These are phyloP conservation scores for Salix arbutifolia DNA, from an alignment of 345 rosid genomes.

Conservation along the genomic window DNA sequence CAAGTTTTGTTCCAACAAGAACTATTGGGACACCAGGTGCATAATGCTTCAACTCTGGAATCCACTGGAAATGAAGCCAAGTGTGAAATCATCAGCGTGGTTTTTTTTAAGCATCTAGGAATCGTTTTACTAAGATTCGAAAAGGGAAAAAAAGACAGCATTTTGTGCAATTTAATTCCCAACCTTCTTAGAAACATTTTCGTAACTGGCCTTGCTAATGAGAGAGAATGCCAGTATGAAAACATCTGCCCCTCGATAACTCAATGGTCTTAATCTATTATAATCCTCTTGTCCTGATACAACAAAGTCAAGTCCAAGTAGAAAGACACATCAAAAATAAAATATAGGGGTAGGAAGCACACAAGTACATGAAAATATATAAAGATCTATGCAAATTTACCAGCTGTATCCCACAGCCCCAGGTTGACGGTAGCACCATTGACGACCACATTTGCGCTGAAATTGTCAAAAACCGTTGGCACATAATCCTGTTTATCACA, in stretches of 20 bases:
- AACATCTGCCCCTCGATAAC: constrained; percentile 37
- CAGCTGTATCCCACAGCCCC: constrained; percentile 35
- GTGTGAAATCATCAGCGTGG: neutral
- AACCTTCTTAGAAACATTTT: constrained; percentile 33
- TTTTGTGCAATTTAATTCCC: neutral
- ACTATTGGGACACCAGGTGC: constrained; percentile 36
- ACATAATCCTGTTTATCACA: constrained; percentile 24
- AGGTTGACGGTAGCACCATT: constrained; percentile 29
- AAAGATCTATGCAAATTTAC: constrained; percentile 1
- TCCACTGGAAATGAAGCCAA: constrained; percentile 26
- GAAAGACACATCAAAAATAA: neutral
- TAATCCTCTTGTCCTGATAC: constrained; percentile 35
- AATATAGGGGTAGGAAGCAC: neutral
- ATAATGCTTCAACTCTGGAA: constrained; percentile 36
- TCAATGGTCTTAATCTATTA: constrained; percentile 33
- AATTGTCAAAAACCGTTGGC: constrained; percentile 35
- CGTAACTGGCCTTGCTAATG: constrained; percentile 36
- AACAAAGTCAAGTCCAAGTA: neutral
- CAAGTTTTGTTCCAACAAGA: constrained; percentile 33
- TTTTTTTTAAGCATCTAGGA: neutral
- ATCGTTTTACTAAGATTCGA: neutral
- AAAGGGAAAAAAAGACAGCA: neutral
- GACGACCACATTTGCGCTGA: constrained; percentile 35
- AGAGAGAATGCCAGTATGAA: constrained; percentile 35
- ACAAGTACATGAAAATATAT: too few relatives aligned